Evolutionary conservation across 371 early-diverging fungal species (phyloP).

Genomic region (Pancytospora philotis): DNA sequence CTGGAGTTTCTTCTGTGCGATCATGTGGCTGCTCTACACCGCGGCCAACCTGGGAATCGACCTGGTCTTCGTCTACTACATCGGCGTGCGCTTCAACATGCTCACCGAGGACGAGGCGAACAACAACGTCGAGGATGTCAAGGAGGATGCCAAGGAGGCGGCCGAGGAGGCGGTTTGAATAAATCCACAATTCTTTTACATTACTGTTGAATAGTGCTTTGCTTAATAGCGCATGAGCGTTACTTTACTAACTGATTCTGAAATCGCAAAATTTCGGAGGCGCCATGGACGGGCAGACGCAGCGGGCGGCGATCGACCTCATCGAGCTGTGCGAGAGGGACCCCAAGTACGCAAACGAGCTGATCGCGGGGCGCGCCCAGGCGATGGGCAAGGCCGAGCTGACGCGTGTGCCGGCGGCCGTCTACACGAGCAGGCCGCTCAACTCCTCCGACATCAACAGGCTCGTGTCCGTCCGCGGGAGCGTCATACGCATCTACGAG

Average conservation of each 20-base stretch:
- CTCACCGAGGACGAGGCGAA: slow-evolving; percentile 8
- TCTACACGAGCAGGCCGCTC: slow-evolving; percentile 25
- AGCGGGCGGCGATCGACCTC: slow-evolving; percentile 37
- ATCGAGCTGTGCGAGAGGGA: slow-evolving; percentile 42
- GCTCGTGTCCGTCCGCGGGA: slow-evolving; percentile 50
- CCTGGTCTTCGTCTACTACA: neutral
- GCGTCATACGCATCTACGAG: slow-evolving; percentile 45
- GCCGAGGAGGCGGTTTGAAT: too few species aligned
- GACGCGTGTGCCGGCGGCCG: slow-evolving; percentile 37
- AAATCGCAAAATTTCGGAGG: too few species aligned
- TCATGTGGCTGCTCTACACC: neutral
- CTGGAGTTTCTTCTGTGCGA: neutral
- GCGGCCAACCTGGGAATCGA: neutral
- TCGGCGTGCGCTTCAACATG: neutral
- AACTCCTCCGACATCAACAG: slow-evolving; percentile 37
- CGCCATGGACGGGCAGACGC: too few species aligned
- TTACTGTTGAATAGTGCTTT: too few species aligned
- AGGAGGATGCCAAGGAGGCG: slow-evolving; percentile 42
- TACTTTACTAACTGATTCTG: too few species aligned
- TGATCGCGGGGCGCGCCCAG: slow-evolving; percentile 17
- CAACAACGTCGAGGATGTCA: slow-evolving; percentile 38
- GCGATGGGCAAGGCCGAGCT: slow-evolving; percentile 15
- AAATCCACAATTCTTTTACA: too few species aligned
- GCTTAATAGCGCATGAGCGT: too few species aligned
- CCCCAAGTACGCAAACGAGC: slow-evolving; percentile 44